phyloP scores from a whole-genome alignment of 2,329 filamentous ascomycete genomes.

The Gnomoniopsis sp. region DNA sequence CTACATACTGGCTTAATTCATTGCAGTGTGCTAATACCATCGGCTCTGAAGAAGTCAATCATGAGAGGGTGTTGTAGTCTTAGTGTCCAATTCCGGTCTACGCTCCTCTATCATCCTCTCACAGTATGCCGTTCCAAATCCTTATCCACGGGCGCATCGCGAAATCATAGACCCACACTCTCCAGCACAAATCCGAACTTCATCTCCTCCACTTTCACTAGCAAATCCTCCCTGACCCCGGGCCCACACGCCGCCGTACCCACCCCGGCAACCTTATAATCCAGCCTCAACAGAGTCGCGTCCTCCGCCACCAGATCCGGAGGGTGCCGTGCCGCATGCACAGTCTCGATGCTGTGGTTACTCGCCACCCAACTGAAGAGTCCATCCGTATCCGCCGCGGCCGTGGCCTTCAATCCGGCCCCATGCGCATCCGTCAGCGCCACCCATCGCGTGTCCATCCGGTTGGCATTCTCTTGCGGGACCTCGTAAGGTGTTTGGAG shows the following conservation, averaged over 20 bases:
- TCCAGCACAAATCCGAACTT: slow-evolving; percentile 41
- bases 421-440: slow-evolving; percentile 24
- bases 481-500: slow-evolving; percentile 61
- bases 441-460: slow-evolving; percentile 58
- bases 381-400: slow-evolving; percentile 21
- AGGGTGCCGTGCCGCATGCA: slow-evolving; percentile 61
- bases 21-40: too few relatives aligned
- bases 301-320: slow-evolving; percentile 55
- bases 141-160: too few relatives aligned
- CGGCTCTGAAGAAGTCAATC: too few relatives aligned
- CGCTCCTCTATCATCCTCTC: too few relatives aligned
- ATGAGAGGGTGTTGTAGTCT: too few relatives aligned
- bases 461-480: slow-evolving; percentile 66
- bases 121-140: too few relatives aligned
- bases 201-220: slow-evolving; percentile 38
- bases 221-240: slow-evolving; percentile 40
- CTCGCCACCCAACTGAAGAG: slow-evolving; percentile 54
- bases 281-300: slow-evolving; percentile 40
- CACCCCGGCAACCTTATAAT: slow-evolving; percentile 45
- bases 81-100: too few relatives aligned
- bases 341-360: slow-evolving; percentile 47
- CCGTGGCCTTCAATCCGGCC: slow-evolving; percentile 27
- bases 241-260: slow-evolving; percentile 48
- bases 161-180: slow-evolving; percentile 21
- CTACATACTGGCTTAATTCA: too few relatives aligned